These are phyloP conservation scores for Penicillium sclerotiorum DNA, from an alignment of 2,329 filamentous ascomycete species.

Conservation along the genomic window DNA sequence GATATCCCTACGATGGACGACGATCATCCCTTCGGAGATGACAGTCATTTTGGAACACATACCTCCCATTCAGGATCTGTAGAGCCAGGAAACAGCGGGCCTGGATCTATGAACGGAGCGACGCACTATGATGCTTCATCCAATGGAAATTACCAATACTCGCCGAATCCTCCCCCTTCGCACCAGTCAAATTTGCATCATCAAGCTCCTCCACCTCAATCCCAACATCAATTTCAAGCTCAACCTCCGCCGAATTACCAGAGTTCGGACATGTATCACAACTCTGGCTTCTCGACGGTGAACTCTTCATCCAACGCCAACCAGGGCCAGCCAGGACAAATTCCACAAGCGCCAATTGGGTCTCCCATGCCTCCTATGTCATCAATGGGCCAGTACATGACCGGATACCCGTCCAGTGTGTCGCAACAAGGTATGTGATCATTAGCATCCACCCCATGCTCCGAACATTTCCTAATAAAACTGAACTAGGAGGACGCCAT, in stretches of 20 bases:
- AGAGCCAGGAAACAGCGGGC: constrained; percentile 21
- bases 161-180: constrained; percentile 33
- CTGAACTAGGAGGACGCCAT: constrained; percentile 65
- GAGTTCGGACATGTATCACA: constrained; percentile 37
- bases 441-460: no score
- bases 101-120: constrained; percentile 37
- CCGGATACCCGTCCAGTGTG: constrained; percentile 39
- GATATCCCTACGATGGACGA: constrained; percentile 36
- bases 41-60: constrained; percentile 20
- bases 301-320: constrained; percentile 17
- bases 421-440: constrained; percentile 36
- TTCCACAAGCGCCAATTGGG: constrained; percentile 49
- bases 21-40: constrained; percentile 28
- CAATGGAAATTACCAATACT: constrained; percentile 39
- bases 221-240: constrained; percentile 30
- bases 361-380: constrained; percentile 56
- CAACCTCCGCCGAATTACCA: constrained; percentile 29
- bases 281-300: constrained; percentile 23
- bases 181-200: constrained; percentile 48
- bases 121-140: constrained; percentile 50
- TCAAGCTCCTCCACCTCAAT: constrained; percentile 26
- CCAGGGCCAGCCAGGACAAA: constrained; percentile 36
- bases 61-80: constrained; percentile 17
- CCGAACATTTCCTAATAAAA: no score
- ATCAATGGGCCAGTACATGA: constrained; percentile 59